Evolutionary conservation across 805 yeast genomes (phyloP).

Genomic region (Saccharomycopsis sp.): DNA sequence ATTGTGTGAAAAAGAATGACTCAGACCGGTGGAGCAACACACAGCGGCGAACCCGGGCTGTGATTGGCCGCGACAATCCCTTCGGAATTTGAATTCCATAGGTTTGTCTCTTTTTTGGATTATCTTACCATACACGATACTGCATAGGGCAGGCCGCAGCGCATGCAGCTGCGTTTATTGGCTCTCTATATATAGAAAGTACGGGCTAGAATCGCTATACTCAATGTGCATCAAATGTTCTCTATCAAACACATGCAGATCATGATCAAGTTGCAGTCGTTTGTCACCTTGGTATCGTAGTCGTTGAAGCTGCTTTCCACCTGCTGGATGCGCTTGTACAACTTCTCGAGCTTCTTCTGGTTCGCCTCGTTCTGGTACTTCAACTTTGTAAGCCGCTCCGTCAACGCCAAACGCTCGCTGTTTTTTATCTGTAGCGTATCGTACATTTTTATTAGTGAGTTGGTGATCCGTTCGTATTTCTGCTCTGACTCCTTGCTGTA

Average conservation of each 20-base stretch:
- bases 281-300: slow-evolving; percentile 16
- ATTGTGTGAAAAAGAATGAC: background rate
- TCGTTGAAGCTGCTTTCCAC: slow-evolving; percentile 15
- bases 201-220: no score
- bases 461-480: slow-evolving; percentile 18
- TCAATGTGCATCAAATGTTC: slow-evolving; percentile 5
- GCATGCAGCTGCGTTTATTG: background rate
- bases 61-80: background rate
- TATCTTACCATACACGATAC: no score
- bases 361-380: slow-evolving; percentile 12
- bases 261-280: slow-evolving; percentile 19
- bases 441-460: slow-evolving; percentile 15
- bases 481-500: background rate
- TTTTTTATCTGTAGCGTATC: slow-evolving; percentile 13
- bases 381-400: slow-evolving; percentile 10
- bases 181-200: no score
- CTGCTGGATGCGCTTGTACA: slow-evolving; percentile 10
- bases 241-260: slow-evolving; percentile 20
- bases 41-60: background rate
- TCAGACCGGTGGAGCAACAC: background rate
- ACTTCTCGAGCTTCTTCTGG: slow-evolving; percentile 6
- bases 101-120: no score
- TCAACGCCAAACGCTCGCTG: slow-evolving; percentile 13
- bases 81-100: background rate
- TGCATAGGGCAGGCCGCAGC: background rate